Evolutionary conservation across 2,329 filamentous ascomycete genomes (phyloP).

Genomic region (Lasiodiplodia sp.): DNA sequence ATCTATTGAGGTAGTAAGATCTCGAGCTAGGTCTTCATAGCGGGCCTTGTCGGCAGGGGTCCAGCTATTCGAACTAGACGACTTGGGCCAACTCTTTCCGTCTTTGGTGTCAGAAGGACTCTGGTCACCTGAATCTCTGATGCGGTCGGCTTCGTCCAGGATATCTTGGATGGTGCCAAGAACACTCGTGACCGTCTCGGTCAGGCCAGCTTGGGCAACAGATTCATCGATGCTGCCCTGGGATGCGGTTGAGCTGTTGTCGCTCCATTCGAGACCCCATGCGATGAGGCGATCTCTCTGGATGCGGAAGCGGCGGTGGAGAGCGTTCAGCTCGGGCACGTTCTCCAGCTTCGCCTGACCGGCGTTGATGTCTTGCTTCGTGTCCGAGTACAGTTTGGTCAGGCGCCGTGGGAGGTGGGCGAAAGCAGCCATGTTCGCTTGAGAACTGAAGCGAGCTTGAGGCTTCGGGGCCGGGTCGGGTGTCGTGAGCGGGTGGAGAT

Average conservation of each 20-base stretch:
- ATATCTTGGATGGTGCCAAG: conserved; percentile 83
- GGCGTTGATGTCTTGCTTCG: conserved; percentile 77
- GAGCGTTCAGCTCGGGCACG: conserved; percentile 71
- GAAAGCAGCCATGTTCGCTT: conserved; percentile 28
- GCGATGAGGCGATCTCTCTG: conserved; percentile 80
- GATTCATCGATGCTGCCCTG: conserved; percentile 77
- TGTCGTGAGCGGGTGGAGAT: conserved; percentile 1
- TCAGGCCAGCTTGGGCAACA: conserved; percentile 70
- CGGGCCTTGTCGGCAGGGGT: conserved; percentile 74
- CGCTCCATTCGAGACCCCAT: conserved; percentile 84
- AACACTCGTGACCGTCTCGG: conserved; percentile 78
- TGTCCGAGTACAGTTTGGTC: conserved; percentile 80
- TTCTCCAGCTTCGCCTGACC: conserved; percentile 65
- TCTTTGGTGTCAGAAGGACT: conserved; percentile 42
- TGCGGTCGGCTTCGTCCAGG: conserved; percentile 75
- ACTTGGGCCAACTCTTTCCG: conserved; percentile 49
- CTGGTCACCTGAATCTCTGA: conserved; percentile 63
- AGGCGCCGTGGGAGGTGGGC: conserved; percentile 55
- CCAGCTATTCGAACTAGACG: conserved; percentile 46
- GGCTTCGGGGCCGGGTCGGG: neutral
- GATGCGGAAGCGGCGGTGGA: conserved; percentile 79
- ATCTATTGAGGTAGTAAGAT: conserved; percentile 79
- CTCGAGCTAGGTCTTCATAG: conserved; percentile 76
- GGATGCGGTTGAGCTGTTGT: conserved; percentile 63
- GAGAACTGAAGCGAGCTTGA: neutral